Evolutionary conservation across 139 green algal species (phyloP).

Genomic region (Asterochloris sp.): DNA sequence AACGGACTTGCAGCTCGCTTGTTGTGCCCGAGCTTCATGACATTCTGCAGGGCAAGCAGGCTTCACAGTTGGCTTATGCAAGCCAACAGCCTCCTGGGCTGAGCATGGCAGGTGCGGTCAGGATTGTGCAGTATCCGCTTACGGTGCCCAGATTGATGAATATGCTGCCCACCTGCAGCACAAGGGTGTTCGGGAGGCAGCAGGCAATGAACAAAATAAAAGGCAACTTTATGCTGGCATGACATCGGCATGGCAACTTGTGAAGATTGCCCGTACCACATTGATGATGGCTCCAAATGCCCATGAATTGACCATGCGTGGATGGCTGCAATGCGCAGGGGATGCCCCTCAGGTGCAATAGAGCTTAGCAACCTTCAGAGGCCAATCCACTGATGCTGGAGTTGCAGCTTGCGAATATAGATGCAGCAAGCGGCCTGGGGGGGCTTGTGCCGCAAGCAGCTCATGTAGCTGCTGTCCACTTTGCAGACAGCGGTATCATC

Average conservation of each 20-base stretch:
- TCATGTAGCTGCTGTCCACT: too few species aligned
- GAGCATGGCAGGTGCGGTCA: background rate
- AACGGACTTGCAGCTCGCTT: conserved; percentile 28
- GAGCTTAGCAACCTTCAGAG: too few species aligned
- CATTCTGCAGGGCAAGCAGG: conserved; percentile 53
- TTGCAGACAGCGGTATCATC: too few species aligned
- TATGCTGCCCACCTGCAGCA: conserved; percentile 60
- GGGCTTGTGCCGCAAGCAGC: too few species aligned
- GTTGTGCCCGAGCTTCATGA: conserved; percentile 91
- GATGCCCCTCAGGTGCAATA: too few species aligned
- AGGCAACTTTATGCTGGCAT: background rate
- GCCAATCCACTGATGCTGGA: too few species aligned
- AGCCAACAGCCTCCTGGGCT: background rate
- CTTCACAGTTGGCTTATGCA: background rate
- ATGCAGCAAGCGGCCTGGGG: too few species aligned
- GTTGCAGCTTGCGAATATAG: too few species aligned
- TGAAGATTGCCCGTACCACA: conserved; percentile 26
- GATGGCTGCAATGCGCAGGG: too few species aligned
- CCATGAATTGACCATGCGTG: conserved; percentile 19
- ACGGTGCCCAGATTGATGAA: conserved; percentile 76
- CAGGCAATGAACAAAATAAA: too few species aligned
- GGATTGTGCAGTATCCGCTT: conserved; percentile 1
- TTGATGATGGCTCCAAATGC: conserved; percentile 56
- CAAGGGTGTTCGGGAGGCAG: background rate
- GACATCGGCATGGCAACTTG: background rate